A percentile compares a stretch with the other conserved stretches of the same genome.
Evolutionary conservation across 257 asterid genomes (phyloP).

Genomic region (Thymus mandschuricus): DNA sequence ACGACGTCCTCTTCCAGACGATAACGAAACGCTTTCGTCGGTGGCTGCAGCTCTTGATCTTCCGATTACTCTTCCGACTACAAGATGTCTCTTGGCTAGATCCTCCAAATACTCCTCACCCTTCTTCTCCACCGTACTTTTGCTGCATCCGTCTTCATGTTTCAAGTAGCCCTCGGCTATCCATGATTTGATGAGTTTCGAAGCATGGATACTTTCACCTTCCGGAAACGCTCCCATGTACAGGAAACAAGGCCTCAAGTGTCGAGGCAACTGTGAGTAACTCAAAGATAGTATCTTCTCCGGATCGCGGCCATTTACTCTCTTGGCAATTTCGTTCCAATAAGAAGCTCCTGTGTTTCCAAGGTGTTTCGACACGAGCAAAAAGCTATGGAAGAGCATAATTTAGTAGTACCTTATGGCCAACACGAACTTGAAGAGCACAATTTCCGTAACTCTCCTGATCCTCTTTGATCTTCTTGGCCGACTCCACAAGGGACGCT

Average conservation of each 20-base stretch:
- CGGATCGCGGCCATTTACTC: not conserved
- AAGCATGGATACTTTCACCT: not conserved
- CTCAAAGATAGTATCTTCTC: slow-evolving; percentile 19
- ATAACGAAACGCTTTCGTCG: not conserved
- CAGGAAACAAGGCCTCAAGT: slow-evolving; percentile 8
- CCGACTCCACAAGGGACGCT: too few relatives aligned
- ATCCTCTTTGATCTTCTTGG: not conserved
- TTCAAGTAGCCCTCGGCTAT: not conserved
- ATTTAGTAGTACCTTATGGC: too few relatives aligned
- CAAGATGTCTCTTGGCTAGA: slow-evolving; percentile 2
- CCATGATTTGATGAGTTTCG: not conserved
- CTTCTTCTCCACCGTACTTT: too few relatives aligned
- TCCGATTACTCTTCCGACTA: not conserved
- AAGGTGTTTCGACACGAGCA: too few relatives aligned
- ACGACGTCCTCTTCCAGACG: too few relatives aligned
- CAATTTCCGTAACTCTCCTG: too few relatives aligned
- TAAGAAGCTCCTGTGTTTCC: not conserved
- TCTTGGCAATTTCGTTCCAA: not conserved
- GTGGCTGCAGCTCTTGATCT: not conserved
- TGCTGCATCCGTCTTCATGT: not conserved
- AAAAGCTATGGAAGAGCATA: too few relatives aligned
- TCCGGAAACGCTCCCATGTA: not conserved
- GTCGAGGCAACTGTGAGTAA: slow-evolving; percentile 17
- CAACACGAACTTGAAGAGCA: too few relatives aligned
- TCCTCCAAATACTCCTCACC: not conserved